Evolutionary conservation across 345 rosid genomes (phyloP).

Genomic region (Eucalyptus leucophloia): DNA sequence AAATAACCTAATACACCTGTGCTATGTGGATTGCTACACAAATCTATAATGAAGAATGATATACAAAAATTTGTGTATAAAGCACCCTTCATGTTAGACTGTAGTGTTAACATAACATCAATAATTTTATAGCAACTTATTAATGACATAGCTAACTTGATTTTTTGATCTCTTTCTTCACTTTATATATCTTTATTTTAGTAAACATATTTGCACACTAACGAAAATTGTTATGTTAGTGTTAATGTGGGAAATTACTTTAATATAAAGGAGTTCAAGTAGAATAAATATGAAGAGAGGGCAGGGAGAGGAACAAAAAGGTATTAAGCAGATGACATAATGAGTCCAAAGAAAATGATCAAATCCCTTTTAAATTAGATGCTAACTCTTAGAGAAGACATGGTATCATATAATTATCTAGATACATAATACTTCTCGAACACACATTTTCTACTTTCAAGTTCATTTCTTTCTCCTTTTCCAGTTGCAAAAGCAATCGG

Average conservation of each 20-base stretch:
- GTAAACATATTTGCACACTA: not conserved
- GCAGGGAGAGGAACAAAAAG: not conserved
- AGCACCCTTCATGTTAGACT: not conserved
- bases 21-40: fast-evolving
- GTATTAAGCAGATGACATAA: too few species aligned
- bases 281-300: not conserved
- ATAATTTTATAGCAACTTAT: too few species aligned
- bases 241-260: not conserved
- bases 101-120: not conserved
- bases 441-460: not conserved
- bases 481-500: not conserved
- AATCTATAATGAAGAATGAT: too few species aligned
- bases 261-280: not conserved
- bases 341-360: not conserved
- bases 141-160: not conserved
- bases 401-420: too few species aligned
- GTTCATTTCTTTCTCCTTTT: too few species aligned
- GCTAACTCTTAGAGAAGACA: not conserved
- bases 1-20: too few species aligned
- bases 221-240: not conserved
- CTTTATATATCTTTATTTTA: too few species aligned
- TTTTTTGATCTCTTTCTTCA: not conserved
- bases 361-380: not conserved
- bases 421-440: too few species aligned
- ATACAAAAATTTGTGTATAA: too few species aligned